Conservation (phyloP, 2,329 filamentous ascomycete genomes). For the Penicillium sp. region DNA sequence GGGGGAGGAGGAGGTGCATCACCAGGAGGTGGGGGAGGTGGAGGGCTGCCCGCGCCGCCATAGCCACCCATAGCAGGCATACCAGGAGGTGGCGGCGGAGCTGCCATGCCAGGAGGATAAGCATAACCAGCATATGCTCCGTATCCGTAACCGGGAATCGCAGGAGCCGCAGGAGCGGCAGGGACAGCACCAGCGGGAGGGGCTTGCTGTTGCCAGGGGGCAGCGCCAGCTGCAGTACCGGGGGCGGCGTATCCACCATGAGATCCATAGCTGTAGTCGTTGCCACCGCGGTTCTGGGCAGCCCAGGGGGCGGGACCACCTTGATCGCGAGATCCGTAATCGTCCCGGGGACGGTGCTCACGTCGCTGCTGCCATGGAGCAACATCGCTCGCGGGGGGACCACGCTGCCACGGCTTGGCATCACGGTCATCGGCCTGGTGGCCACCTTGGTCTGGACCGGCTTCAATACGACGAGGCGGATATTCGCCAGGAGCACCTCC, state of each 20-base stretch:
- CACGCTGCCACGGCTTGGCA: conserved; percentile 82
- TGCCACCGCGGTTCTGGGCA: conserved; percentile 45
- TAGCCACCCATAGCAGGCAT: conserved; percentile 41
- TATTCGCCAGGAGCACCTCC: conserved; percentile 65
- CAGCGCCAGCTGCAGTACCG: conserved; percentile 46
- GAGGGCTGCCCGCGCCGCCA: conserved; percentile 39
- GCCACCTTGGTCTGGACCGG: conserved; percentile 63
- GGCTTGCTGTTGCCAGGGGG: conserved; percentile 65
- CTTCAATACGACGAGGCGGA: conserved; percentile 80
- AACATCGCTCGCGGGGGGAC: conserved; percentile 72
- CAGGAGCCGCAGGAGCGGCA: conserved; percentile 47
- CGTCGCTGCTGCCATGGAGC: conserved; percentile 71
- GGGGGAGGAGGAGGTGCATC: conserved; percentile 48
- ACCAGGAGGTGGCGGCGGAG: conserved; percentile 51
- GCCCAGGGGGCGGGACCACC: conserved; percentile 40
- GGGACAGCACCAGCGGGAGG: conserved; percentile 48
- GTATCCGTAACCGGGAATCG: conserved; percentile 60
- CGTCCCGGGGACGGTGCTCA: conserved; percentile 56
- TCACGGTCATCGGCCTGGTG: conserved; percentile 49
- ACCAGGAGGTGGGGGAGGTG: conserved; percentile 36
- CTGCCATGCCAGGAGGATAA: conserved; percentile 50
- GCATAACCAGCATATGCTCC: conserved; percentile 51
- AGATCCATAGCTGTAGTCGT: conserved; percentile 44
- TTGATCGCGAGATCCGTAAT: conserved; percentile 46
- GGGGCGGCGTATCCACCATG: conserved; percentile 45